These are phyloP conservation scores for Helichrysum umbraculigerum DNA, from an alignment of 129 eudicot species.

Conservation along the genomic window DNA sequence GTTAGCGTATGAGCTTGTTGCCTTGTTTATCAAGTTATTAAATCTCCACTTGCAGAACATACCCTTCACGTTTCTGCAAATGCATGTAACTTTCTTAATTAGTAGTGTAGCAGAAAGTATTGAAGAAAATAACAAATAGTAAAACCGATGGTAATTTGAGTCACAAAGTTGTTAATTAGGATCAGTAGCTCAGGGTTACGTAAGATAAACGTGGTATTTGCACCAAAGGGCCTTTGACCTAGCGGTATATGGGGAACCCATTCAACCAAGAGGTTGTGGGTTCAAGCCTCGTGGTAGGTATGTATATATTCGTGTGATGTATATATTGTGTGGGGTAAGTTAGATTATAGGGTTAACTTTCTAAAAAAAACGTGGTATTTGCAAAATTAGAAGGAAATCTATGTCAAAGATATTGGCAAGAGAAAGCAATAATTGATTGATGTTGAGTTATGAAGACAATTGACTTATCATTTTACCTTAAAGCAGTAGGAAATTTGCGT, in stretches of 20 bases:
- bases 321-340: too few species aligned
- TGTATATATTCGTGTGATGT: too few species aligned
- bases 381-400: neutral
- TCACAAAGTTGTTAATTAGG: neutral
- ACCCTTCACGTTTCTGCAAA: neutral
- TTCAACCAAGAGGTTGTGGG: too few species aligned
- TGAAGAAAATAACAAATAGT: neutral
- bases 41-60: neutral
- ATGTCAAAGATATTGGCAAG: neutral
- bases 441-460: neutral
- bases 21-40: constrained; percentile 4
- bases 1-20: neutral
- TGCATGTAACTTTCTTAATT: neutral
- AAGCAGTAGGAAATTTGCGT: neutral
- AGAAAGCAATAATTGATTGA: neutral
- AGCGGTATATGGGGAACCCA: too few species aligned
- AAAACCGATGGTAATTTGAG: neutral
- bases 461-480: neutral
- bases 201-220: neutral
- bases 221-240: too few species aligned
- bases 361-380: neutral
- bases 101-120: too few species aligned
- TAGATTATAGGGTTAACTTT: too few species aligned
- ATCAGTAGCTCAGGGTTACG: neutral
- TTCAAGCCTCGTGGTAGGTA: too few species aligned